phyloP scores from a whole-genome alignment of 108 stramenopile genomes.

The Chaetoceros tenuissimus region DNA sequence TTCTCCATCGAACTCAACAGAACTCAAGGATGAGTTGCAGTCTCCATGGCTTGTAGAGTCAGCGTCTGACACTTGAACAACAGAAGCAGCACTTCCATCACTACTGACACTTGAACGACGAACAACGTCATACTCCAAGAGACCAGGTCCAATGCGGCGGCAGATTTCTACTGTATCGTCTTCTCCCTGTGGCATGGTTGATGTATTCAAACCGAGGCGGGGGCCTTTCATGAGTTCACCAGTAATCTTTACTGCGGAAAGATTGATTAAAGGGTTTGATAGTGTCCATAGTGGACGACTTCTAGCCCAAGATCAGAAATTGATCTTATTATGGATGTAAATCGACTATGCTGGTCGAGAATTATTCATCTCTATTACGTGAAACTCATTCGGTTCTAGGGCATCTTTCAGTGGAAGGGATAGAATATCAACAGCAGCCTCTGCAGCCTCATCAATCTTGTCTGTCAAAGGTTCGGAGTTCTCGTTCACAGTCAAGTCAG shows the following conservation, averaged over 20 bases:
- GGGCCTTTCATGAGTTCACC: background rate
- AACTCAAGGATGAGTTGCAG: background rate
- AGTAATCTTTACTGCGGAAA: slow-evolving; percentile 1
- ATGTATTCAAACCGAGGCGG: background rate
- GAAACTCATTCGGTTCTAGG: background rate
- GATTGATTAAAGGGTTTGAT: background rate
- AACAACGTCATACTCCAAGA: background rate
- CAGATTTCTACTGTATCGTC: no score
- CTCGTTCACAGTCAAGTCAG: no score
- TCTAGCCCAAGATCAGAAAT: background rate
- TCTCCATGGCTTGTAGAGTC: background rate
- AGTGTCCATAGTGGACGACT: background rate
- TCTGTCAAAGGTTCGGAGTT: no score
- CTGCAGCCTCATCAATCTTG: no score
- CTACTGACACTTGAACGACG: background rate
- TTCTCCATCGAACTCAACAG: background rate
- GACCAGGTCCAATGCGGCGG: no score
- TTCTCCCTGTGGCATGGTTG: no score
- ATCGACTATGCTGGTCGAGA: background rate
- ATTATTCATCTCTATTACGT: background rate
- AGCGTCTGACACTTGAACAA: background rate
- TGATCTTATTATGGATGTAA: background rate
- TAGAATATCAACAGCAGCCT: no score
- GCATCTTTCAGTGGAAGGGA: no score
- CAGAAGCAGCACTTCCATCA: background rate